These are phyloP conservation scores for Penicillium lividum DNA, from an alignment of 495 filamentous ascomycete species.

Conservation along the genomic window DNA sequence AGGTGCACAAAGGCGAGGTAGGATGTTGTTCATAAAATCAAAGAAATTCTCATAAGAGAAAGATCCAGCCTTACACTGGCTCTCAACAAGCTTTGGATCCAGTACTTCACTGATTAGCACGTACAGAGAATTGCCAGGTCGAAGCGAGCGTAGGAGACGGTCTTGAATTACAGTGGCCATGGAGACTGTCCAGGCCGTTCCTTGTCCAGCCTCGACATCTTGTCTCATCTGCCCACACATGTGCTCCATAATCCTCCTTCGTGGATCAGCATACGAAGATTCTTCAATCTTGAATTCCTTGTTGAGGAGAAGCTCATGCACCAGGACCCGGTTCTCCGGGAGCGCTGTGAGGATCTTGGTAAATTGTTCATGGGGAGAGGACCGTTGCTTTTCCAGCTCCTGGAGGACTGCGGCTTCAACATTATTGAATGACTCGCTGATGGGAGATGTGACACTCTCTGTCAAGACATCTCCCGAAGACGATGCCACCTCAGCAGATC, in stretches of 20 bases:
- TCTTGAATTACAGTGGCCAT: constrained; percentile 84
- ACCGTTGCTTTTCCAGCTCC: constrained; percentile 40
- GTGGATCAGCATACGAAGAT: constrained; percentile 47
- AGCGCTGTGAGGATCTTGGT: constrained; percentile 63
- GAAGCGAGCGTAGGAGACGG: constrained; percentile 80
- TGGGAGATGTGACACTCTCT: constrained; percentile 47
- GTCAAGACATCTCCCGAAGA: constrained; percentile 38
- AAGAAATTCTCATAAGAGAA: constrained; percentile 97
- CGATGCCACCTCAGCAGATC: constrained; percentile 42
- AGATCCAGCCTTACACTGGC: constrained; percentile 73
- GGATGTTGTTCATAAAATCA: constrained; percentile 78
- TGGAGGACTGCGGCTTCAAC: constrained; percentile 40
- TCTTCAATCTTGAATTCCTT: constrained; percentile 71
- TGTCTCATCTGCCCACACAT: constrained; percentile 77
- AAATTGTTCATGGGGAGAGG: constrained; percentile 46
- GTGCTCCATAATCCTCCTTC: constrained; percentile 56
- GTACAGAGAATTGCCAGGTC: constrained; percentile 77
- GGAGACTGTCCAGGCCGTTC: constrained; percentile 73
- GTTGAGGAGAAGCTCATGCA: constrained; percentile 92
- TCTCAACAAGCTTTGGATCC: constrained; percentile 73
- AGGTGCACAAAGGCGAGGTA: constrained; percentile 94
- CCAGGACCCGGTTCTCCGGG: constrained; percentile 79
- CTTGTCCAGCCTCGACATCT: constrained; percentile 70
- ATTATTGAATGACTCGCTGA: constrained; percentile 48
- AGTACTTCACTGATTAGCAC: constrained; percentile 81